Base-by-base conservation (phyloP, 345 rosid genomes). In the Eucalyptus erythrocorys region DNA sequence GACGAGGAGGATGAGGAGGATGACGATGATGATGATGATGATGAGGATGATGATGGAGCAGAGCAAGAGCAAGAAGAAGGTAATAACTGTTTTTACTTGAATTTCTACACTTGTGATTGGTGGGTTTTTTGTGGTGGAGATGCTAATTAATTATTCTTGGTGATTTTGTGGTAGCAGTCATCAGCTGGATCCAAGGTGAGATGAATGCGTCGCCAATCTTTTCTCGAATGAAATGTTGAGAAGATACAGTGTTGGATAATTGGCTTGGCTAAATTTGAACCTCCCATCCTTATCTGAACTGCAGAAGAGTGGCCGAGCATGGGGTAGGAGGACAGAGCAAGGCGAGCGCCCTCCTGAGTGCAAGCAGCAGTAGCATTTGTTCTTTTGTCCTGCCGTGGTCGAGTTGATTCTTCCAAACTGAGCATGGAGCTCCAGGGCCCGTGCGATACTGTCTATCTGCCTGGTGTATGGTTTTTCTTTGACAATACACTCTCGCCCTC, bases 341-440 rank as follows among this genome's bases (percentile, higher is more conserved):
- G 97, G 96, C 85, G 99, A 97, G 94, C 91, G 96, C 90, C 99
- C 99, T 87, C 94, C 99, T 19, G 99, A 97, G 88, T 98, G 99
- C 96, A 98, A 98, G 96, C 99, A 98, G 92, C 99, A 96, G 94
- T 97, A 76, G 84, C 13, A 21, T 40, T 76, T 40, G 84, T 76
- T 76, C 47, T 21, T 76, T 40, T 76, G 2, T 2, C 30, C 47
- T 76, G 84, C 84, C 22, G 47, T 40, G 84, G 84, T 40, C 10
- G 76, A 66, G 76, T n/a, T 3, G 84, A 76, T 76, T 40, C 84
- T 76, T 76, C 84, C 84, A 76, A 76, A 76, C 84, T 76, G 47
- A 76, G 84, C 47, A 40, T 40, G 84, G 84, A 76, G 84, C 30
- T 11, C 30, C 21, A 37, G 47, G 40, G 76, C 76, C 76, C 40